Conservation (phyloP, 2,329 filamentous ascomycete species). For the Macroventuria anomochaeta region DNA sequence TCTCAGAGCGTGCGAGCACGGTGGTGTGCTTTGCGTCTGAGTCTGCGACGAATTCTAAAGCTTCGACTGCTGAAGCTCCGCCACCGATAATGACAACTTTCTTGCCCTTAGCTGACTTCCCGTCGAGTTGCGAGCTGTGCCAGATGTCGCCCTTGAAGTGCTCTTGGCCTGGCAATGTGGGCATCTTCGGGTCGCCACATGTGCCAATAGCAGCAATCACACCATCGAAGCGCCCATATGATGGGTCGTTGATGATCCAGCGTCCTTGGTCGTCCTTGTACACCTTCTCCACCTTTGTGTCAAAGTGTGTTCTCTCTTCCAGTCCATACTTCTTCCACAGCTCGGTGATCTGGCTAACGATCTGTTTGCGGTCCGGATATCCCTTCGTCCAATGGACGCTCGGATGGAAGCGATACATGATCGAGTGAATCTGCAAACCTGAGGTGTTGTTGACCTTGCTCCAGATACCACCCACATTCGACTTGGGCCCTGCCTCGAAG, state of each 20-base stretch:
- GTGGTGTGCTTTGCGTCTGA: slow-evolving; percentile 71
- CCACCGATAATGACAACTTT: slow-evolving; percentile 78
- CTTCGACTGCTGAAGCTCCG: slow-evolving; percentile 81
- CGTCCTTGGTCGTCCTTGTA: slow-evolving; percentile 71
- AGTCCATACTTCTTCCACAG: slow-evolving; percentile 80
- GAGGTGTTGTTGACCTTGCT: slow-evolving; percentile 83
- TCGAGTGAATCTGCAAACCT: slow-evolving; percentile 79
- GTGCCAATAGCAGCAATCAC: slow-evolving; percentile 80
- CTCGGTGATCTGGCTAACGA: slow-evolving; percentile 72
- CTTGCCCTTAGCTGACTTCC: slow-evolving; percentile 75
- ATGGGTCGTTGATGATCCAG: slow-evolving; percentile 78
- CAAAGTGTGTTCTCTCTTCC: slow-evolving; percentile 73
- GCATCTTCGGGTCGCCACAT: slow-evolving; percentile 79
- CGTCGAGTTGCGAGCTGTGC: slow-evolving; percentile 78
- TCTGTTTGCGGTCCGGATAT: slow-evolving; percentile 80
- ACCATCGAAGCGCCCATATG: slow-evolving; percentile 77
- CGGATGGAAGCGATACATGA: slow-evolving; percentile 90
- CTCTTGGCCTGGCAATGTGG: slow-evolving; percentile 72
- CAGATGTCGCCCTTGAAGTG: slow-evolving; percentile 74
- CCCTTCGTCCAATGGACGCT: slow-evolving; percentile 75
- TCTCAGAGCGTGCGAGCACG: slow-evolving; percentile 78
- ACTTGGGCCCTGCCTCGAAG: slow-evolving; percentile 73
- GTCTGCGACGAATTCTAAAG: slow-evolving; percentile 76
- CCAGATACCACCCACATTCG: slow-evolving; percentile 80
- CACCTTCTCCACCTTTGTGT: slow-evolving; percentile 71